Evolutionary conservation across 1,139 yeast species (phyloP).

Genomic region (Lodderomyces metapsilosis): DNA sequence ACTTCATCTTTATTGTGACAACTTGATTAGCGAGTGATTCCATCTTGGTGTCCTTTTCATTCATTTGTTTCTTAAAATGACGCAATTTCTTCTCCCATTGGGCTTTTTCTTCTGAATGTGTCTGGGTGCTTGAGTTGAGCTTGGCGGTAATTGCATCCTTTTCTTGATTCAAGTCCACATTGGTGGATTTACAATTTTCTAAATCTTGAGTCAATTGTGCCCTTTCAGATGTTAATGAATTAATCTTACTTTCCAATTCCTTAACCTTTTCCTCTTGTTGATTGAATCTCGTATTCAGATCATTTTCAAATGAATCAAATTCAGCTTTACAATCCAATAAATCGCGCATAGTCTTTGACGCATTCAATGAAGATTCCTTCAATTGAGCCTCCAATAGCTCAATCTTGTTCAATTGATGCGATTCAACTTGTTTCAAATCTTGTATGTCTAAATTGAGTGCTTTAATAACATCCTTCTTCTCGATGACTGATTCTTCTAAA

Average conservation of each 20-base stretch:
- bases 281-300: background rate
- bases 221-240: background rate
- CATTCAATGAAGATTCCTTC: slow-evolving; percentile 2
- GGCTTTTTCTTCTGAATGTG: slow-evolving; percentile 4
- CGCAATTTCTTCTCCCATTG: slow-evolving; percentile 7
- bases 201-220: background rate
- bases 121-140: background rate
- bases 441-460: background rate
- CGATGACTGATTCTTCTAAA: background rate
- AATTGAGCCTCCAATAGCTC: background rate
- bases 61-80: slow-evolving; percentile 6
- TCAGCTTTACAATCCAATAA: background rate
- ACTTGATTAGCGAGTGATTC: slow-evolving; percentile 8
- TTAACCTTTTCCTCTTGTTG: slow-evolving; percentile 1
- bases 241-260: background rate
- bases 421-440: background rate
- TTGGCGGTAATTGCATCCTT: background rate
- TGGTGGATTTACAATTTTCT: background rate
- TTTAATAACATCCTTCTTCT: background rate
- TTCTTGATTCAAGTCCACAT: background rate
- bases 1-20: slow-evolving; percentile 8
- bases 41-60: slow-evolving; percentile 7
- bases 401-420: background rate
- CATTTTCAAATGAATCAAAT: slow-evolving; percentile 1
- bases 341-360: background rate